A percentile compares a stretch with the other conserved stretches of the same genome.
These are phyloP conservation scores for Cladosporium austrohemisphaericum DNA, from an alignment of 2,329 filamentous ascomycete species.

Conservation along the genomic window DNA sequence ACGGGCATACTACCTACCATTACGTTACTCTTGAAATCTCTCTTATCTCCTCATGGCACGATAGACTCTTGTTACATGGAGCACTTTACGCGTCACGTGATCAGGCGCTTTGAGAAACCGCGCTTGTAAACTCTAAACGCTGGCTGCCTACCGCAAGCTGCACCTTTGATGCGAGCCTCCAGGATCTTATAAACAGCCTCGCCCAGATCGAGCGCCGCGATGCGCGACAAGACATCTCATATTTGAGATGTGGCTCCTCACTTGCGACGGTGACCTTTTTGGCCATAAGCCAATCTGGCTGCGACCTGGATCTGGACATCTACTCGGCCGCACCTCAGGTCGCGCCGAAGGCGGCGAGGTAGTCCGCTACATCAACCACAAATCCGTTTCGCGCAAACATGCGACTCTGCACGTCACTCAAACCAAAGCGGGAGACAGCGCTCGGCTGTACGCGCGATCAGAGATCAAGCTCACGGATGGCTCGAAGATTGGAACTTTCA, in stretches of 20 bases:
- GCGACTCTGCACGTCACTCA: slow-evolving; percentile 68
- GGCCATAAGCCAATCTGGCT: slow-evolving; percentile 64
- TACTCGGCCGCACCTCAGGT: slow-evolving; percentile 78
- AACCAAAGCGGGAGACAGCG: slow-evolving; percentile 62
- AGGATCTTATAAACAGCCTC: background rate
- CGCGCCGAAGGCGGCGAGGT: slow-evolving; percentile 35
- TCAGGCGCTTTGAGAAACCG: background rate
- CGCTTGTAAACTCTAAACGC: background rate
- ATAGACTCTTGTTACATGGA: too few relatives aligned
- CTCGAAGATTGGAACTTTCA: slow-evolving; percentile 78
- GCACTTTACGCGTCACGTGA: too few relatives aligned
- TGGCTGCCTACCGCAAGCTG: background rate
- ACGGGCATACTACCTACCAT: too few relatives aligned
- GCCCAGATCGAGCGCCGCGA: background rate
- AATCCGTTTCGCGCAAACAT: slow-evolving; percentile 85
- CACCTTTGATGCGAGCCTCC: too few relatives aligned
- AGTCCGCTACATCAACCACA: slow-evolving; percentile 67
- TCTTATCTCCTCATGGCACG: too few relatives aligned
- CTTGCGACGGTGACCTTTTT: slow-evolving; percentile 55
- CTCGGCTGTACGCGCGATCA: slow-evolving; percentile 58
- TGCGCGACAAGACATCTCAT: background rate
- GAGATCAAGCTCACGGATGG: slow-evolving; percentile 70
- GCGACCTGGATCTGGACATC: slow-evolving; percentile 76
- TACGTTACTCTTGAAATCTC: too few relatives aligned
- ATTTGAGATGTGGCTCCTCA: slow-evolving; percentile 49